These are phyloP conservation scores for Mycena crocata DNA, from an alignment of 768 basidiomycete species.

Conservation along the genomic window DNA sequence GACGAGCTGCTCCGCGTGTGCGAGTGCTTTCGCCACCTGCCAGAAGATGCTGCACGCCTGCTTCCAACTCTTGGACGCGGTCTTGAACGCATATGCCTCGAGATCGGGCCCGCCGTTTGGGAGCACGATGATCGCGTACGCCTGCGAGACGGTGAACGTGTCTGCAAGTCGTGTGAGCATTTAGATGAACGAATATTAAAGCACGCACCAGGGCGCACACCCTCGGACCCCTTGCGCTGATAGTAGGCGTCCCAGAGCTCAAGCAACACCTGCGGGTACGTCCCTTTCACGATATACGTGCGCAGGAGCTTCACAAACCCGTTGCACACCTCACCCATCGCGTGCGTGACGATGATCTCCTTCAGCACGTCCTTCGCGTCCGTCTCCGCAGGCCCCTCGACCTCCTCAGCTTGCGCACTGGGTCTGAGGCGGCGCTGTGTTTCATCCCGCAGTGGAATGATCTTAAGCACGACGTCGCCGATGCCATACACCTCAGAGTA, in stretches of 20 bases:
- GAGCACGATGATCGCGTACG: constrained; percentile 91
- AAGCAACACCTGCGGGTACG: constrained; percentile 84
- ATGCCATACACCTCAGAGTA: constrained; percentile 97
- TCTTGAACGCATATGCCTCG: constrained; percentile 80
- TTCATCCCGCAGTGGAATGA: constrained; percentile 81
- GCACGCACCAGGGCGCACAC: constrained; percentile 80
- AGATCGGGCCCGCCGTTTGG: constrained; percentile 93
- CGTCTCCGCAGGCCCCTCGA: constrained; percentile 70
- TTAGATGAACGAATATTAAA: not conserved
- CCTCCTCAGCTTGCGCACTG: constrained; percentile 43
- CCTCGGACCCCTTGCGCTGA: constrained; percentile 80
- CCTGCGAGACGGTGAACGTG: constrained; percentile 78
- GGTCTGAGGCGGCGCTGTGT: constrained; percentile 34
- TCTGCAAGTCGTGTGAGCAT: constrained; percentile 65
- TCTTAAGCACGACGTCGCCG: constrained; percentile 89
- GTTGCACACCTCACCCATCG: constrained; percentile 79
- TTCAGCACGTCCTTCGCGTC: constrained; percentile 83
- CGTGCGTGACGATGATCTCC: constrained; percentile 81
- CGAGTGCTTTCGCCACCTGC: constrained; percentile 86
- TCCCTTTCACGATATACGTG: constrained; percentile 87
- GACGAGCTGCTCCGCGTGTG: constrained; percentile 81
- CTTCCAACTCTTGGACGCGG: constrained; percentile 72
- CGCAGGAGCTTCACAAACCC: constrained; percentile 87
- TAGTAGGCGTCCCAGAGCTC: constrained; percentile 91
- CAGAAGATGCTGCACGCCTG: constrained; percentile 92